phyloP scores from a whole-genome alignment of 306 rosid genomes.

The Dryas octopetala region DNA sequence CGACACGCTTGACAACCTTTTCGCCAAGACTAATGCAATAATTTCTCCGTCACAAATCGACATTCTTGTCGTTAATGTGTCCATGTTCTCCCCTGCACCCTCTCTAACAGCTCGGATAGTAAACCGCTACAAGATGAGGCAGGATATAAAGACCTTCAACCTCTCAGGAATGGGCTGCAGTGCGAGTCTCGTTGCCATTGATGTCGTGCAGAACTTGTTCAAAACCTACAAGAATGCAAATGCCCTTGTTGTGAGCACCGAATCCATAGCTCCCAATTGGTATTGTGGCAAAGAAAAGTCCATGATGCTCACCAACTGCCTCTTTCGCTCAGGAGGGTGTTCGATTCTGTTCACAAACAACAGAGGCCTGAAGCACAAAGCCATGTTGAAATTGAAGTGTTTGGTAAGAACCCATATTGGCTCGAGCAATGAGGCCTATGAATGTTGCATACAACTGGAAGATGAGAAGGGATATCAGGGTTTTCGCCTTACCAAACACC shows the following conservation, averaged over 20 bases:
- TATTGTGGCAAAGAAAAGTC: constrained; percentile 62
- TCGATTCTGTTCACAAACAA: constrained; percentile 75
- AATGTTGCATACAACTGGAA: constrained; percentile 73
- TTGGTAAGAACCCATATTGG: constrained; percentile 67
- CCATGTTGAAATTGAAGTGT: constrained; percentile 61
- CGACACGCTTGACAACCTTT: constrained; percentile 64
- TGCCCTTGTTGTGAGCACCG: constrained; percentile 81
- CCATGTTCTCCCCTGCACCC: constrained; percentile 69
- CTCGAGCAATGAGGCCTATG: constrained; percentile 70
- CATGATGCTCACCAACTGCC: constrained; percentile 82
- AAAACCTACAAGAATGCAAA: constrained; percentile 38
- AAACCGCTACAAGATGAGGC: constrained; percentile 76
- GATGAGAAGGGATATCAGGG: constrained; percentile 64
- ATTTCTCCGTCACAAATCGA: constrained; percentile 63
- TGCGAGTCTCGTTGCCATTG: constrained; percentile 70
- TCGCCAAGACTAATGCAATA: constrained; percentile 32
- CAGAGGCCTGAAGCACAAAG: constrained; percentile 31
- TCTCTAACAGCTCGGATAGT: constrained; percentile 66
- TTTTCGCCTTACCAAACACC: constrained; percentile 62
- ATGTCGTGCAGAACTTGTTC: constrained; percentile 65
- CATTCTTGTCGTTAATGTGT: constrained; percentile 79
- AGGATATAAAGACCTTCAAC: constrained; percentile 58
- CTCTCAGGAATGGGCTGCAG: constrained; percentile 94
- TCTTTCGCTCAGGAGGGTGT: constrained; percentile 75
- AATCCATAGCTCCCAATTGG: constrained; percentile 77